Conservation (phyloP, 148 eudicot genomes). For the Beta vulgaris region DNA sequence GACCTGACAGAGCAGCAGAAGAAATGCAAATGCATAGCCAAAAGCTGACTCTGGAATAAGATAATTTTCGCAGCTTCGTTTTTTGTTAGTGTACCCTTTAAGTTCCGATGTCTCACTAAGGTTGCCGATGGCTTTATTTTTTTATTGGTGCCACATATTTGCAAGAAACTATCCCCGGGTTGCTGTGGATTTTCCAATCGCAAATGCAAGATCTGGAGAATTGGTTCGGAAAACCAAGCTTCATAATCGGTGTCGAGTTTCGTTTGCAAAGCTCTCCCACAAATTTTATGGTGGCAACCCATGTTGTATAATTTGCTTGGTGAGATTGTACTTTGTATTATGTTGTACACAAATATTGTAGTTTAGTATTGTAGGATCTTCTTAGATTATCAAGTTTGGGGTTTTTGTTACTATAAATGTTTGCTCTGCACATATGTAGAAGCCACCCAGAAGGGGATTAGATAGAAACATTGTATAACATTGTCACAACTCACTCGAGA, state of each 20-base stretch:
- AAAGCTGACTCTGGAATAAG: constrained; percentile 28
- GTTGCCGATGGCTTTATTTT: constrained; percentile 9
- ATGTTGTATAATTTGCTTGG: constrained; percentile 22
- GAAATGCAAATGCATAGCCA: constrained; percentile 63
- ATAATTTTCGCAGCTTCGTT: constrained; percentile 9
- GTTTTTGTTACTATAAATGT: constrained; percentile 15
- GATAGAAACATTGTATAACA: constrained; percentile 28
- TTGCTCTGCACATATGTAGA: constrained; percentile 37
- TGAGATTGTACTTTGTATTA: constrained; percentile 24
- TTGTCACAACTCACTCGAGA: background rate
- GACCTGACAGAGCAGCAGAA: constrained; percentile 82
- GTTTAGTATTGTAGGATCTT: constrained; percentile 15
- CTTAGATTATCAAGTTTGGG: constrained; percentile 12
- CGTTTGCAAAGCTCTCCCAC: constrained; percentile 25
- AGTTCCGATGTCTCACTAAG: constrained; percentile 16
- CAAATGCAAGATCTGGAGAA: constrained; percentile 2
- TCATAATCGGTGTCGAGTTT: constrained; percentile 13
- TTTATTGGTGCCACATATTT: constrained; percentile 9
- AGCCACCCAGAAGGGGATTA: constrained; percentile 23
- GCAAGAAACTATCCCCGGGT: constrained; percentile 8
- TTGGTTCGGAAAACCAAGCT: constrained; percentile 10
- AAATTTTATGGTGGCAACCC: constrained; percentile 9
- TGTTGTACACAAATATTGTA: constrained; percentile 18
- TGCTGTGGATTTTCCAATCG: constrained; percentile 1
- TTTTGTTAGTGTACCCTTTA: constrained; percentile 2